These are phyloP conservation scores for Geranomyces michiganensis DNA, from an alignment of 192 early-diverging fungal genomes.

Conservation along the genomic window DNA sequence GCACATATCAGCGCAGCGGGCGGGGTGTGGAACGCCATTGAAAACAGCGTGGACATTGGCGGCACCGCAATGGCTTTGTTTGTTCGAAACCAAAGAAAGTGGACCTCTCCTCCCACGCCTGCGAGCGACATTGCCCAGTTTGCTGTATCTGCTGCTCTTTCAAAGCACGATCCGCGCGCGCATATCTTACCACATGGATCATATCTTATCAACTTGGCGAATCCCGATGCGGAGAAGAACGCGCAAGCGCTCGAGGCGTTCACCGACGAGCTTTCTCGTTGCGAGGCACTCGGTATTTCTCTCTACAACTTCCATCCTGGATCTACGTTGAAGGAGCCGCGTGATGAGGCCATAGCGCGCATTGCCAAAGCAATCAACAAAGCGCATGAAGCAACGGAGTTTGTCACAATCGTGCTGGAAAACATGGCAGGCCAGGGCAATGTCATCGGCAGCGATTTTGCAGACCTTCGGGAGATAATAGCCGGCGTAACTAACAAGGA, in stretches of 20 bases:
- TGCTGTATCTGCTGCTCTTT: slow-evolving; percentile 11
- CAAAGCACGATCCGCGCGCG: slow-evolving; percentile 26
- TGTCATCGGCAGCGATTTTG: slow-evolving; percentile 51
- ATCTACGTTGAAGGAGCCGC: slow-evolving; percentile 7
- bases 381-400: slow-evolving; percentile 41
- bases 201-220: slow-evolving; percentile 60
- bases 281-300: slow-evolving; percentile 51
- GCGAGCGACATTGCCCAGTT: slow-evolving; percentile 32
- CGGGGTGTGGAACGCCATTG: slow-evolving; percentile 43
- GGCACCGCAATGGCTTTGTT: slow-evolving; percentile 49
- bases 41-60: slow-evolving; percentile 42
- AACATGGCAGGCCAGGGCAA: slow-evolving; percentile 61
- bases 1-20: slow-evolving; percentile 48
- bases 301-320: slow-evolving; percentile 59
- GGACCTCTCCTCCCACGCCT: slow-evolving; percentile 22
- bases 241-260: slow-evolving; percentile 50
- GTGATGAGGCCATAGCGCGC: slow-evolving; percentile 36
- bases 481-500: slow-evolving; percentile 48
- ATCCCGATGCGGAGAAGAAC: slow-evolving; percentile 49
- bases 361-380: slow-evolving; percentile 54
- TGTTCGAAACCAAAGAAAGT: slow-evolving; percentile 33
- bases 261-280: slow-evolving; percentile 56
- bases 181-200: slow-evolving; percentile 56
- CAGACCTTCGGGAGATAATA: slow-evolving; percentile 52
- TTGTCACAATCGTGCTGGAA: slow-evolving; percentile 53